Evolutionary conservation across 2,329 filamentous ascomycete species (phyloP), one percentile per base, ranked within the genome.

Genomic region (Colletotrichum horii): DNA sequence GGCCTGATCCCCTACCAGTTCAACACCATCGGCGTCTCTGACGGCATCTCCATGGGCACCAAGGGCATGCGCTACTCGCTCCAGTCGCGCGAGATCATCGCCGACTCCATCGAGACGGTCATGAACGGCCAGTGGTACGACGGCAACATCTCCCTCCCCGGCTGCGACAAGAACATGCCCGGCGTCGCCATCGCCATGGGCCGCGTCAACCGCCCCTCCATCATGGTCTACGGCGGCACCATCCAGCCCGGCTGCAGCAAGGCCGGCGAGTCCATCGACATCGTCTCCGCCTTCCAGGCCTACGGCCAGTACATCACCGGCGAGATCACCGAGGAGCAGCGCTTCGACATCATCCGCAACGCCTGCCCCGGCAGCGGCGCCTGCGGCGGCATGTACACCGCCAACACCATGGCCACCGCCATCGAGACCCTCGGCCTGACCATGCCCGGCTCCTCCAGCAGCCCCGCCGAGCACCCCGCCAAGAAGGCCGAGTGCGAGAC

Each of bases 111-210:
- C 82, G 97, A 99, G 90, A 98, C 97, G 7, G 97, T 99, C 81
- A 99, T 98, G 96, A 94, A 96, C 79, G 97, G 96, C 19, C 97
- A 99, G 87, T 98, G 96, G 96, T 98, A 99, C 84, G 97, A 99
- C 85, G 96, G 93, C 80, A 98, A 98, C 86, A 94, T 99, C 83
- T 98, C 95, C 69, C 94, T 99, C 81, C 97, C 97, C 16, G 97
- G 97, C 65, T 99, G 97, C 86, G 97, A 99, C 91, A 99, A 99
- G 92, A 99, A 99, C 88, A 98, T 99, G 97, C 96, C 96, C 2
- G 95, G 95, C 85, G 95, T 97, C 15, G 87, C 96, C 80, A 97
- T 97, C 82, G 97, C 96, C 72, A 98, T 98, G 95, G 96, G 96
- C 48, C 92, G 97, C 80, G 93, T 98, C 79, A 98, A 99, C 88